Percentiles rank a stretch among this genome's conserved stretches.
Conservation (phyloP, 305 asterid genomes). For the Fraxinus greggii region DNA sequence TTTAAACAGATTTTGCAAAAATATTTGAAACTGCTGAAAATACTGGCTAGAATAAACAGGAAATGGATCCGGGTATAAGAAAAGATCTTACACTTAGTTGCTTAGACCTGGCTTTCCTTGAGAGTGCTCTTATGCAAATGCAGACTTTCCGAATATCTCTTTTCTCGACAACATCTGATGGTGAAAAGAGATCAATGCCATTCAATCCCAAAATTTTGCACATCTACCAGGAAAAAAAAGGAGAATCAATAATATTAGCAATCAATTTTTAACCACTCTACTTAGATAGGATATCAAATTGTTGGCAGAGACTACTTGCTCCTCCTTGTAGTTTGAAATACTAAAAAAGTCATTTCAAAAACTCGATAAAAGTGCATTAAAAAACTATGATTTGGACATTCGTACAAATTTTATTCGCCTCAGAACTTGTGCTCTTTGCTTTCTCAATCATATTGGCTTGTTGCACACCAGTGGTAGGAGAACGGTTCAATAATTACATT, state of each 20-base stretch:
- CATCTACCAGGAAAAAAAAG: slow-evolving; percentile 37
- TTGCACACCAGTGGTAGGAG: background rate
- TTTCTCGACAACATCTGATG: slow-evolving; percentile 92
- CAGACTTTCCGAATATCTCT: slow-evolving; percentile 74
- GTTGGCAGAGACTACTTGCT: background rate
- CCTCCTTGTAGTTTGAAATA: background rate
- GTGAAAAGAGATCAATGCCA: slow-evolving; percentile 92
- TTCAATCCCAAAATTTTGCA: slow-evolving; percentile 88
- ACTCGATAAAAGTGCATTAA: background rate
- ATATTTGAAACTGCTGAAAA: background rate
- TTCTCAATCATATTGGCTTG: background rate
- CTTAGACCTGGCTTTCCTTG: slow-evolving; percentile 80
- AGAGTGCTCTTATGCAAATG: slow-evolving; percentile 81
- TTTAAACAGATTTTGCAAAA: background rate
- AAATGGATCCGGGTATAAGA: background rate
- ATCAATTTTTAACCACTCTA: background rate
- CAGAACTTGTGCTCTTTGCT: background rate
- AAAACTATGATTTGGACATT: background rate
- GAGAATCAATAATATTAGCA: background rate
- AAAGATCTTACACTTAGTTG: slow-evolving; percentile 57
- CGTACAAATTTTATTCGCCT: background rate
- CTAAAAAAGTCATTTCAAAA: background rate
- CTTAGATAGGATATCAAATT: background rate
- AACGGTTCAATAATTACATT: background rate
- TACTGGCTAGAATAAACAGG: background rate